phyloP scores from a whole-genome alignment of 148 eudicot genomes.

The Rhododendron vialii region DNA sequence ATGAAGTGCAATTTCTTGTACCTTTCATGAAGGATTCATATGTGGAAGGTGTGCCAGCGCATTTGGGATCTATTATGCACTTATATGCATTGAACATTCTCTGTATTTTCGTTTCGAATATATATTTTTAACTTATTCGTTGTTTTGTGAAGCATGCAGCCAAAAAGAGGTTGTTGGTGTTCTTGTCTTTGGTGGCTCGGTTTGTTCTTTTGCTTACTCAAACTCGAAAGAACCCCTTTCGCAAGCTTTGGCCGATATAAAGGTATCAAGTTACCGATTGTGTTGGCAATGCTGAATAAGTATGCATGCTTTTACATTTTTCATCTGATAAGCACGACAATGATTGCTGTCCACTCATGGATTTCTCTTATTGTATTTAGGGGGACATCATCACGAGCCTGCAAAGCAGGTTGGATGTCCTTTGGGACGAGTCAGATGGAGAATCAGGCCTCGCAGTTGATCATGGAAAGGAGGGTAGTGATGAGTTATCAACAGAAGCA shows the following conservation, averaged over 20 bases:
- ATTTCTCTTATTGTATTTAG: constrained; percentile 33
- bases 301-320: constrained; percentile 1
- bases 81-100: background rate
- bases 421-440: constrained; percentile 74
- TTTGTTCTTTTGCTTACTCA: constrained; percentile 75
- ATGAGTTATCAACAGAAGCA: constrained; percentile 23
- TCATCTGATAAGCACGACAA: background rate
- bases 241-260: constrained; percentile 87
- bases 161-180: constrained; percentile 69
- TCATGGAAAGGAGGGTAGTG: constrained; percentile 31
- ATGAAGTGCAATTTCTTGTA: constrained; percentile 82
- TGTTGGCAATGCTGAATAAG: background rate
- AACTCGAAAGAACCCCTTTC: constrained; percentile 79
- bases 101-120: background rate
- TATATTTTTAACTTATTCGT: constrained; percentile 7
- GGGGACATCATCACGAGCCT: constrained; percentile 75
- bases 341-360: background rate
- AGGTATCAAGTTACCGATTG: constrained; percentile 36
- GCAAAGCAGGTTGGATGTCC: constrained; percentile 72
- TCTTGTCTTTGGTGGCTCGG: constrained; percentile 61
- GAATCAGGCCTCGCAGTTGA: constrained; percentile 28
- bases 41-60: constrained; percentile 55
- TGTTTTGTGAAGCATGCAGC: constrained; percentile 66
- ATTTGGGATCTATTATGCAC: background rate
- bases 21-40: constrained; percentile 67